Evolutionary conservation across 164 flowering plant genomes (phyloP).

Genomic region (Vitis vinifera): DNA sequence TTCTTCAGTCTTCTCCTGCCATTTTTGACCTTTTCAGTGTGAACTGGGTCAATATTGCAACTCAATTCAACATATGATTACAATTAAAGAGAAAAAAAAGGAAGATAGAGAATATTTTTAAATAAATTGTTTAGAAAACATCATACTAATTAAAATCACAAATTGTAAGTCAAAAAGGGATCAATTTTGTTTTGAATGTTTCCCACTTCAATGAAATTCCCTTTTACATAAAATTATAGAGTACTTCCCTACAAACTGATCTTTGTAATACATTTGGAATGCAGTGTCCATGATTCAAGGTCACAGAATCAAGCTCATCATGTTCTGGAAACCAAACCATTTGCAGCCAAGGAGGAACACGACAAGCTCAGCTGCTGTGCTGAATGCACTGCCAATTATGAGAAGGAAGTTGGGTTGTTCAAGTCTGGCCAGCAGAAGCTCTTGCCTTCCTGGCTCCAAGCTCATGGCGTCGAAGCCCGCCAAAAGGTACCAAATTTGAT

Average conservation of each 20-base stretch:
- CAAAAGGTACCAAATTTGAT: constrained; percentile 42
- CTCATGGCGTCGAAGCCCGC: constrained; percentile 26
- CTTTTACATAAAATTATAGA: background rate
- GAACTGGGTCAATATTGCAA: no score
- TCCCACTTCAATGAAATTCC: background rate
- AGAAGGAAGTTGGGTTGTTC: constrained; percentile 56
- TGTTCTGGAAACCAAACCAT: constrained; percentile 36
- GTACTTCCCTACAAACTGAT: background rate
- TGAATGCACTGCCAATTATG: constrained; percentile 69
- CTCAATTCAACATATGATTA: no score
- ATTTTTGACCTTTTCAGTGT: no score
- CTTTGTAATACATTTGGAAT: constrained; percentile 4
- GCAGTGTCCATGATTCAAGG: constrained; percentile 58
- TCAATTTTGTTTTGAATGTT: no score
- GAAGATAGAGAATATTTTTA: no score
- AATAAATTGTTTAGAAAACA: no score
- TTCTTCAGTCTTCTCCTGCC: no score
- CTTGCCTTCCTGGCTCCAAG: constrained; percentile 70
- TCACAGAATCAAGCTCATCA: constrained; percentile 30
- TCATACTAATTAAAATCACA: no score
- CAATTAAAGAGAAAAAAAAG: no score
- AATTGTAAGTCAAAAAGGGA: no score
- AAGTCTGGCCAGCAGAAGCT: constrained; percentile 43
- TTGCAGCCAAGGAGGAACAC: constrained; percentile 39
- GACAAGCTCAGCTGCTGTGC: constrained; percentile 63